A percentile compares a stretch with the other conserved stretches of the same genome.
Conservation (phyloP, 495 filamentous ascomycete genomes). For the Massariosphaeria phaeospora region DNA sequence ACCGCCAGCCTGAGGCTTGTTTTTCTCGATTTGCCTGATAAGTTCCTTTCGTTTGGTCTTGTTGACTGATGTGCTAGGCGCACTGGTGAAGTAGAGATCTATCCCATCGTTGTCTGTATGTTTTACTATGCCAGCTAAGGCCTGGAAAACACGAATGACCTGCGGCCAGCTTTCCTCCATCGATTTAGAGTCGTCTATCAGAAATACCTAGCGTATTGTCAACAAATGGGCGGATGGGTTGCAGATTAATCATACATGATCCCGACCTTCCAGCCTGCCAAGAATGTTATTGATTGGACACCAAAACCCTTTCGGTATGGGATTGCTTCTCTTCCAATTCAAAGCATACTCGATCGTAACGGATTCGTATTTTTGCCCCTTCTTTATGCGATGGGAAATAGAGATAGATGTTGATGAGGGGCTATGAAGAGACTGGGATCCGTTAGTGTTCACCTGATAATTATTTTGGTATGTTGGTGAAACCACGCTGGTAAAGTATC, state of each 20-base stretch:
- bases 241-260: slow-evolving; percentile 2
- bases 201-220: slow-evolving; percentile 35
- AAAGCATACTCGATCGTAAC: too few species aligned
- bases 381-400: too few species aligned
- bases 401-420: too few species aligned
- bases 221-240: not conserved
- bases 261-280: slow-evolving; percentile 3
- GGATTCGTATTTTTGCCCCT: too few species aligned
- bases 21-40: slow-evolving; percentile 13
- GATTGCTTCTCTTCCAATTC: too few species aligned
- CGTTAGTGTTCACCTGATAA: too few species aligned
- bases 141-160: slow-evolving; percentile 31
- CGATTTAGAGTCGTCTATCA: slow-evolving; percentile 41
- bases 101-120: slow-evolving; percentile 35
- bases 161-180: slow-evolving; percentile 37
- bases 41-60: slow-evolving; percentile 20
- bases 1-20: not conserved
- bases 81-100: slow-evolving; percentile 41
- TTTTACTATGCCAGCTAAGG: slow-evolving; percentile 40
- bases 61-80: slow-evolving; percentile 2
- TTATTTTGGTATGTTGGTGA: too few species aligned
- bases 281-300: not conserved
- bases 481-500: too few species aligned
- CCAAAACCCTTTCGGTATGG: too few species aligned
- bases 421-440: too few species aligned